Evolutionary conservation across 306 rosid genomes (phyloP), one percentile per base, ranked within the genome.

Genomic region (Quercus gilva): DNA sequence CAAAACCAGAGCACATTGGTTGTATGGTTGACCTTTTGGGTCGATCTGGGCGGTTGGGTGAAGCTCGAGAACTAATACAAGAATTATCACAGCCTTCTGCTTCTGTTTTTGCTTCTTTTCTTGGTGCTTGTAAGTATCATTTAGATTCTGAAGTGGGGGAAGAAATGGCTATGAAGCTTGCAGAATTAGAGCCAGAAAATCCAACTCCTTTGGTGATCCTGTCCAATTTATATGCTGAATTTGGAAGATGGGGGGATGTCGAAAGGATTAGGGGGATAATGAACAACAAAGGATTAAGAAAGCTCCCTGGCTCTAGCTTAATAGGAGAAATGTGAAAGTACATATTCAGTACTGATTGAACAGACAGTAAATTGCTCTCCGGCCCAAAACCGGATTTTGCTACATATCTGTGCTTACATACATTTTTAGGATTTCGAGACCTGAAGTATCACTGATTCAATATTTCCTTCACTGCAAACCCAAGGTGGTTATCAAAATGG

Each of bases 201-300:
- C 89, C 92, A 23, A 77, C 87, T 81, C 94, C 92, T 20, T 82
- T 89, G 15, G 87, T 89, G 73, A 81, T 86, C 20, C 81, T 91
- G 55, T 89, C 98, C 20, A 91, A 88, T 81, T 88, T 91, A 74
- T 89, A 89, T 86, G 94, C 92, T 10, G 88, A 70, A 52, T 76
- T 86, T 67, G 97, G 92, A 71, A 91, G 88, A 80, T 92, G 97
- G 97, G 68, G 43, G 53, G 97, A 94, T 63, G 97, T 87, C 68
- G 94, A 92, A 82, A 92, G 85, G 74, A 74, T 89, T 67, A 89
- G 97, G 87, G 79, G 59, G 77, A 77, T 76, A 64, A 88, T 91
- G 64, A 71, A 73, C 17, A 73, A 81, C 72, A 86, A 87, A 90
- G 83, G 79, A 72, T 74, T 79, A 86, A 80, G 80, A 83, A 92